Evolutionary conservation across 495 filamentous ascomycete genomes (phyloP).

Genomic region (Sordaria brevicollis): DNA sequence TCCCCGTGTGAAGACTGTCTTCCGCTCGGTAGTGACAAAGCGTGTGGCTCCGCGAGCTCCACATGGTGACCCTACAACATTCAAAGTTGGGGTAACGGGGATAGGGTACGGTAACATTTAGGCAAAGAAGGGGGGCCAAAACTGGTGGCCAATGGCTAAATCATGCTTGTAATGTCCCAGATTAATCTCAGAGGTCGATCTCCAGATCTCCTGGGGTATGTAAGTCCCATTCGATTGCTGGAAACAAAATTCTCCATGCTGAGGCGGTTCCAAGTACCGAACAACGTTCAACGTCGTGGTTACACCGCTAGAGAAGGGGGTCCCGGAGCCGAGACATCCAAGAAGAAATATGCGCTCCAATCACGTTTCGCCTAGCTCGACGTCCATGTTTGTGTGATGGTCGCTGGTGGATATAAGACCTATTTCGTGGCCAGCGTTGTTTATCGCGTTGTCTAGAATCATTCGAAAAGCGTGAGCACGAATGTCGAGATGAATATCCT

Average conservation of each 20-base stretch:
- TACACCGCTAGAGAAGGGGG: neutral
- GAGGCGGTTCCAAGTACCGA: neutral
- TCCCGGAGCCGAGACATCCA: neutral
- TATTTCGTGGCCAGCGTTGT: constrained; percentile 9
- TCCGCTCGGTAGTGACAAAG: neutral
- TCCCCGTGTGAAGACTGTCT: neutral
- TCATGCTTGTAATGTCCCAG: neutral
- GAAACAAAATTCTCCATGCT: constrained; percentile 1
- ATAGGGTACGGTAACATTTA: neutral
- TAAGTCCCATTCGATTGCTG: constrained; percentile 2
- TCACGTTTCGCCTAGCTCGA: constrained; percentile 14
- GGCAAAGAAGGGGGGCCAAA: neutral
- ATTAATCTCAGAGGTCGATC: neutral
- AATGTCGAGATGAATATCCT: constrained; percentile 7
- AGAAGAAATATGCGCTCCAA: neutral
- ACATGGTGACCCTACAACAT: neutral
- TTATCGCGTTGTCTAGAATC: constrained; percentile 16
- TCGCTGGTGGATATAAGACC: constrained; percentile 28
- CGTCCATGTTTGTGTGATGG: constrained; percentile 24
- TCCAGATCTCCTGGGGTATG: neutral
- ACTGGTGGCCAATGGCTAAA: neutral
- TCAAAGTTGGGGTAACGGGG: neutral
- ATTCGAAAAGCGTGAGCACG: constrained; percentile 21
- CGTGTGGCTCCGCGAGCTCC: neutral
- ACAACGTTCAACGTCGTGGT: neutral